phyloP scores from a whole-genome alignment of 2,329 filamentous ascomycete genomes.

The Botrytis aclada region DNA sequence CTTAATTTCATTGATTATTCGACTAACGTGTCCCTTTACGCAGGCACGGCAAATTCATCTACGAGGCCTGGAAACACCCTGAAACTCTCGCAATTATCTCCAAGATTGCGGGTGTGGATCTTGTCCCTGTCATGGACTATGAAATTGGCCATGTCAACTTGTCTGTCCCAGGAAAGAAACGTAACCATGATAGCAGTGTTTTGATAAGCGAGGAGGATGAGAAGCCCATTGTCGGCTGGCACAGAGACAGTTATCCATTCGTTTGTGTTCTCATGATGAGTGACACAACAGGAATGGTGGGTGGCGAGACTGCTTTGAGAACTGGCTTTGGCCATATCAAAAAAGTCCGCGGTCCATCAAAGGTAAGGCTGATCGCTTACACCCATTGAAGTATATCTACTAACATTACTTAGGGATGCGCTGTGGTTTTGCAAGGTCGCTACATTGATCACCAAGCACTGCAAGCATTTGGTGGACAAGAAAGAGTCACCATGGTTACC shows the following conservation, averaged over 20 bases:
- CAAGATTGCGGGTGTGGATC: slow-evolving; percentile 55
- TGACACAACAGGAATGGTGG: slow-evolving; percentile 47
- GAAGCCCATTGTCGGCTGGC: slow-evolving; percentile 46
- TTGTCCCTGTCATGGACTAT: slow-evolving; percentile 54
- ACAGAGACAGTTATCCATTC: slow-evolving; percentile 50
- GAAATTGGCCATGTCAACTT: slow-evolving; percentile 60
- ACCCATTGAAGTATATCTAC: background rate
- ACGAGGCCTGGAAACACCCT: slow-evolving; percentile 58
- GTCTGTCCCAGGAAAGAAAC: slow-evolving; percentile 40
- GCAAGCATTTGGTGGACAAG: slow-evolving; percentile 41
- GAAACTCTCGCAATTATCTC: slow-evolving; percentile 53
- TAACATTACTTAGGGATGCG: slow-evolving; percentile 38
- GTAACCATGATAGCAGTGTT: slow-evolving; percentile 27
- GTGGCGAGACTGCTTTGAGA: slow-evolving; percentile 58
- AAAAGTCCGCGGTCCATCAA: slow-evolving; percentile 45
- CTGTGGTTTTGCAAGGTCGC: slow-evolving; percentile 45
- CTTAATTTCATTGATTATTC: background rate
- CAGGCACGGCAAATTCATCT: slow-evolving; percentile 62
- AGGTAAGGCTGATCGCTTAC: slow-evolving; percentile 36
- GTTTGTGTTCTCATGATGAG: slow-evolving; percentile 52
- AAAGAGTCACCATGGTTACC: slow-evolving; percentile 48
- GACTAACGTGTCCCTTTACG: slow-evolving; percentile 20
- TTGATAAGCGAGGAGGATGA: slow-evolving; percentile 37
- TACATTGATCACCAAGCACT: slow-evolving; percentile 47
- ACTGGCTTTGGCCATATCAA: slow-evolving; percentile 48